Conservation (phyloP, 1,284 basidiomycete genomes). For the Filobasidium uniguttulatum region DNA sequence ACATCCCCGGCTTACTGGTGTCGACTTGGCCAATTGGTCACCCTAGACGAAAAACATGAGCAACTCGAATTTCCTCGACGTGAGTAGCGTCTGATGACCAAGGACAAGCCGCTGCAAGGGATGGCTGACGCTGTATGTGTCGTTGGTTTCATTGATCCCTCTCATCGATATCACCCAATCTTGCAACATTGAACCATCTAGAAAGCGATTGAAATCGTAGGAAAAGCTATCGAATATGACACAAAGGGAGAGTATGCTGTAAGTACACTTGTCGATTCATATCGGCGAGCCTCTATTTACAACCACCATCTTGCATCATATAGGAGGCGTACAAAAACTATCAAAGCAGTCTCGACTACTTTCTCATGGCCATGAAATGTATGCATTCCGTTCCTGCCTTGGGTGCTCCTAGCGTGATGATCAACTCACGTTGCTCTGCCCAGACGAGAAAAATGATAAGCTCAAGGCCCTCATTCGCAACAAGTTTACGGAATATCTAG, state of each 20-base stretch:
- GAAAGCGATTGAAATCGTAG: constrained; percentile 90
- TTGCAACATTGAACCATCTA: too few species aligned
- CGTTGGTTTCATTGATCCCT: too few species aligned
- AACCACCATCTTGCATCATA: background rate
- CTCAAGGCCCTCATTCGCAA: constrained; percentile 73
- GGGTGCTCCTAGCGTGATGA: background rate
- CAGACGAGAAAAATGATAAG: constrained; percentile 94
- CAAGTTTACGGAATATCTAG: constrained; percentile 87
- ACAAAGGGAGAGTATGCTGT: constrained; percentile 72
- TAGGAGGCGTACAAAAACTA: constrained; percentile 84
- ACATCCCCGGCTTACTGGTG: too few species aligned
- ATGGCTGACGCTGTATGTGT: background rate
- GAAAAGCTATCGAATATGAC: constrained; percentile 90
- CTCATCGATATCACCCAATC: too few species aligned
- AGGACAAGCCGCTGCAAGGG: too few species aligned
- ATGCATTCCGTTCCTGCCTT: constrained; percentile 18
- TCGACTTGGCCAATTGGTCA: too few species aligned
- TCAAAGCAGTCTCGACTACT: constrained; percentile 92
- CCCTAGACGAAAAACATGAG: constrained; percentile 28
- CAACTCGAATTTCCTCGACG: constrained; percentile 44
- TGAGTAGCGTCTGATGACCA: too few species aligned
- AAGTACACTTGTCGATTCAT: constrained; percentile 17
- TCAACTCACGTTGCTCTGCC: too few species aligned
- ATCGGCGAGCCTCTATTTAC: too few species aligned
- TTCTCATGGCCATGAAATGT: constrained; percentile 80